Percentiles rank a stretch among this genome's conserved stretches.
Conservation (phyloP, 2,329 filamentous ascomycete genomes). For the Conoideocrella luteorostrata region DNA sequence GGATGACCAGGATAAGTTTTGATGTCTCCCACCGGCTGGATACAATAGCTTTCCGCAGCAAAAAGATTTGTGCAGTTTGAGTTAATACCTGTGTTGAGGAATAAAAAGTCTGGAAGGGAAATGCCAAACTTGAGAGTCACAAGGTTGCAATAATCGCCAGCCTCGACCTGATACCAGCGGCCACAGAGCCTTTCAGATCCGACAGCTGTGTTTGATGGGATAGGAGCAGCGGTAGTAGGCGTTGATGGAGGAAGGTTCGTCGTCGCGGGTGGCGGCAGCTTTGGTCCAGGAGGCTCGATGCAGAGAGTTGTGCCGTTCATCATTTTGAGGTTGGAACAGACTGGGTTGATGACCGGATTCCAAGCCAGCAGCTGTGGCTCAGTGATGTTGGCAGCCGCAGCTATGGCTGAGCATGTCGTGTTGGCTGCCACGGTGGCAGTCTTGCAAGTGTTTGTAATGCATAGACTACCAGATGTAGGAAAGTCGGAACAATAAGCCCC, state of each 20-base stretch:
- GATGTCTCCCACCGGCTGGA: neutral
- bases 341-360: neutral
- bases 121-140: constrained; percentile 14
- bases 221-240: too few relatives aligned
- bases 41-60: neutral
- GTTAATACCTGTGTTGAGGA: constrained; percentile 20
- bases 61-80: neutral
- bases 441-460: too few relatives aligned
- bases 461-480: too few relatives aligned
- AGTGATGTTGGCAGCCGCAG: too few relatives aligned
- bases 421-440: too few relatives aligned
- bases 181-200: neutral
- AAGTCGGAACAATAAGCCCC: too few relatives aligned
- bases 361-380: neutral
- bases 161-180: neutral
- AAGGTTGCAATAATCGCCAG: neutral
- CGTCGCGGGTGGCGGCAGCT: too few relatives aligned
- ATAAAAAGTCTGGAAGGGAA: constrained; percentile 38
- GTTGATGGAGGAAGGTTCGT: too few relatives aligned
- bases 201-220: neutral
- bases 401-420: too few relatives aligned
- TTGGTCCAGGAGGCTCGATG: too few relatives aligned
- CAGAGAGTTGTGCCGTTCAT: too few relatives aligned
- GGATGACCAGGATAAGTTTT: neutral
- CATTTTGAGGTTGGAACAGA: neutral